Evolutionary conservation across 129 eudicot genomes (phyloP).

Genomic region (Saussurea involucrata): DNA sequence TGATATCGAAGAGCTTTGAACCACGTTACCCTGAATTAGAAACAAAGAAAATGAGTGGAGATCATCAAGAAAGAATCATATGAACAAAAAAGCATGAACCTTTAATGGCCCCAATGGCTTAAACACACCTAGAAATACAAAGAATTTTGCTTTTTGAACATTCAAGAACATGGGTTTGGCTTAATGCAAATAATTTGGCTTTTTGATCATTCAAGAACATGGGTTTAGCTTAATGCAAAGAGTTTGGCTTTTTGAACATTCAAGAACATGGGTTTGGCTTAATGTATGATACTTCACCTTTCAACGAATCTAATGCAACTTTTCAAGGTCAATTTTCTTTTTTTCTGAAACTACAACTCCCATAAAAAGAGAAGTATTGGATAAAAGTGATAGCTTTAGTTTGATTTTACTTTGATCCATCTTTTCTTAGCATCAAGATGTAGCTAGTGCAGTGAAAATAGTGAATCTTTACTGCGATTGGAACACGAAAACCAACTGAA

Average conservation of each 20-base stretch:
- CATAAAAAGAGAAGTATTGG: background rate
- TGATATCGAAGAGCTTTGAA: constrained; percentile 48
- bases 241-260: background rate
- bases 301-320: constrained; percentile 11
- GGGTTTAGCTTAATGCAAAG: background rate
- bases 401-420: constrained; percentile 21
- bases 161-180: constrained; percentile 13
- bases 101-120: background rate
- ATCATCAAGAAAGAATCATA: constrained; percentile 6
- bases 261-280: constrained; percentile 9
- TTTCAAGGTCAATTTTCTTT: constrained; percentile 17
- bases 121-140: background rate
- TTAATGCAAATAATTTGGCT: background rate
- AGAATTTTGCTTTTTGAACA: background rate
- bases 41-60: background rate
- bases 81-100: background rate
- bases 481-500: constrained; percentile 5
- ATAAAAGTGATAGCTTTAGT: background rate
- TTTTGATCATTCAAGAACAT: constrained; percentile 15
- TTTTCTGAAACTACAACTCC: constrained; percentile 17
- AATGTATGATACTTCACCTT: background rate
- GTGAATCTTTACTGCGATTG: constrained; percentile 7
- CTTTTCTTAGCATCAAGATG: constrained; percentile 24
- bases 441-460: constrained; percentile 2
- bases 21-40: constrained; percentile 33